Percentiles rank a stretch among this genome's conserved stretches.
Evolutionary conservation across 108 stramenopile species (phyloP).

Genomic region (Conticribra weissflogii): DNA sequence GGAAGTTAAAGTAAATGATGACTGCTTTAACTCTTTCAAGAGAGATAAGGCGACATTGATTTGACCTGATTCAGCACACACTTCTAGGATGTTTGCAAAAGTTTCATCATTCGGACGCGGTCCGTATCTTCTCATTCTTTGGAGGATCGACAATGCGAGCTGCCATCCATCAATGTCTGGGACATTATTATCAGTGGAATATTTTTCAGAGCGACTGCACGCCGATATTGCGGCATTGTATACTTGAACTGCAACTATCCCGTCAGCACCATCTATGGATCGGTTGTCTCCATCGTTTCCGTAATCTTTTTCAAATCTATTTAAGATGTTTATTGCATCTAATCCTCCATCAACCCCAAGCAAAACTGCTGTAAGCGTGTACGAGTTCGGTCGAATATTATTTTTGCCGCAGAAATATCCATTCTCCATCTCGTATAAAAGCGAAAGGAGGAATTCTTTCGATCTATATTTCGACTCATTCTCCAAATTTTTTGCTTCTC

Average conservation of each 20-base stretch:
- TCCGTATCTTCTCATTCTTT: slow-evolving; percentile 52
- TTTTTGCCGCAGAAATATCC: background rate
- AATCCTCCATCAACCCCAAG: slow-evolving; percentile 41
- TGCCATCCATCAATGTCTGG: slow-evolving; percentile 45
- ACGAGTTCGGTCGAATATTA: slow-evolving; percentile 32
- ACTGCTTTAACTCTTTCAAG: slow-evolving; percentile 39
- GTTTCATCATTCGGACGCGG: slow-evolving; percentile 55
- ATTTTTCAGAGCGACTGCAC: background rate
- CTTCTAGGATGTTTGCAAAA: slow-evolving; percentile 53
- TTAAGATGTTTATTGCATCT: slow-evolving; percentile 22
- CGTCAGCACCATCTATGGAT: background rate
- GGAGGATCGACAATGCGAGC: slow-evolving; percentile 50
- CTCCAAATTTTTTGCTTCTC: background rate
- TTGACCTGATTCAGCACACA: slow-evolving; percentile 52
- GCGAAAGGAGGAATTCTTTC: slow-evolving; percentile 27
- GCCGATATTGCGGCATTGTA: slow-evolving; percentile 25
- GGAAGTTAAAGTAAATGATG: background rate
- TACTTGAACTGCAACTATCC: slow-evolving; percentile 37
- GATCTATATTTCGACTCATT: slow-evolving; percentile 25
- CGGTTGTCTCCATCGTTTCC: background rate
- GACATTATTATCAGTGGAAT: slow-evolving; percentile 2
- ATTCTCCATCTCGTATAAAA: slow-evolving; percentile 44
- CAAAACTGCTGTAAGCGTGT: slow-evolving; percentile 44
- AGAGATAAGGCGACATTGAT: slow-evolving; percentile 50
- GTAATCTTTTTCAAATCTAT: slow-evolving; percentile 29